Evolutionary conservation across 73 alveolate genomes (phyloP).

Genomic region (Tetrahymena thermophila): DNA sequence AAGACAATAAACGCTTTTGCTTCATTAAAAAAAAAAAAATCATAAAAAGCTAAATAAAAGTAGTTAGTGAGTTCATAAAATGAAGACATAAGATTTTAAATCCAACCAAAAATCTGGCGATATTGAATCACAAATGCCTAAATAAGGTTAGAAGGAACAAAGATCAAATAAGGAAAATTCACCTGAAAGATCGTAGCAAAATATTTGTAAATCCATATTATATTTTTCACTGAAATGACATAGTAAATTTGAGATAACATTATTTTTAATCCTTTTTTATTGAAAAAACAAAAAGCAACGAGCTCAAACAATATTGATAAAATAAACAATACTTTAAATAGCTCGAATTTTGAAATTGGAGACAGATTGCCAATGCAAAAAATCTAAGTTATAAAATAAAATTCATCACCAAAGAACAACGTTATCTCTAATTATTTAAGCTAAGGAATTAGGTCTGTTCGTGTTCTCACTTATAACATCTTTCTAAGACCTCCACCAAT

Average conservation of each 20-base stretch:
- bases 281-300: no score
- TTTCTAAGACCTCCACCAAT: slow-evolving; percentile 91
- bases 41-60: not conserved
- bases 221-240: no score
- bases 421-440: not conserved
- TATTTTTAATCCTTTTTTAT: no score
- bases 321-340: not conserved
- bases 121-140: not conserved
- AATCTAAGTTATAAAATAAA: not conserved
- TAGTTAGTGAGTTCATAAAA: not conserved
- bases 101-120: not conserved
- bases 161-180: not conserved
- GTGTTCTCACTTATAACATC: slow-evolving; percentile 72
- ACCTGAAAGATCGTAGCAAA: not conserved
- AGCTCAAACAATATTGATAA: not conserved
- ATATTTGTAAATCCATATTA: not conserved
- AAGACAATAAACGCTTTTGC: not conserved
- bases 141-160: no score
- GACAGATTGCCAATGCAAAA: not conserved
- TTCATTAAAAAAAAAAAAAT: not conserved
- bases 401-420: not conserved
- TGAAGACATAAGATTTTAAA: not conserved
- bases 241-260: no score
- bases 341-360: not conserved
- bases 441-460: not conserved